Percentiles rank a stretch among this genome's conserved stretches.
phyloP scores from a whole-genome alignment of 345 rosid genomes.

The Kernera saxatilis region DNA sequence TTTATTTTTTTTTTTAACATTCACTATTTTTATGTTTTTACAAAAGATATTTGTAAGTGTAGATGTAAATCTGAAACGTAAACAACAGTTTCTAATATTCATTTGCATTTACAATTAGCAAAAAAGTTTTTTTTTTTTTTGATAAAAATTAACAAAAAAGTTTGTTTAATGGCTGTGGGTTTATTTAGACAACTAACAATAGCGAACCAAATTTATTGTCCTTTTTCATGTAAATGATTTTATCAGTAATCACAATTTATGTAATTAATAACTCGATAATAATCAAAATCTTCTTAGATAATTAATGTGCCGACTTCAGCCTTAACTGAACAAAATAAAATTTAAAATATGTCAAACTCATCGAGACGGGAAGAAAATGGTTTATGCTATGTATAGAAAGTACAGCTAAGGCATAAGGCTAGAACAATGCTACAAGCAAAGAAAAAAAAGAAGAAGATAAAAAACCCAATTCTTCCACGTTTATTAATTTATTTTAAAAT shows the following conservation, averaged over 20 bases:
- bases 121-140: no score
- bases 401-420: slow-evolving; percentile 16
- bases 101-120: no score
- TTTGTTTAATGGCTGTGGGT: background rate
- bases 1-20: no score
- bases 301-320: slow-evolving; percentile 19
- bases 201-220: background rate
- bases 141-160: no score
- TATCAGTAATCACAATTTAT: background rate
- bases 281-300: background rate
- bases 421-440: slow-evolving; percentile 18
- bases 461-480: slow-evolving; percentile 17
- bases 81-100: no score
- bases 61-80: background rate
- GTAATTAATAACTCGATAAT: background rate
- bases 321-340: background rate
- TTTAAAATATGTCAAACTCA: slow-evolving; percentile 19
- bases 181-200: background rate
- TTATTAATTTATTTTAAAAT: slow-evolving; percentile 2
- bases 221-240: background rate
- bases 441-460: background rate
- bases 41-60: background rate
- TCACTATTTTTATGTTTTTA: no score
- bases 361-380: slow-evolving; percentile 12
- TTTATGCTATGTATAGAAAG: slow-evolving; percentile 7